These are phyloP conservation scores for Ascosphaera aggregata DNA, from an alignment of 2,329 filamentous ascomycete genomes.

Conservation along the genomic window DNA sequence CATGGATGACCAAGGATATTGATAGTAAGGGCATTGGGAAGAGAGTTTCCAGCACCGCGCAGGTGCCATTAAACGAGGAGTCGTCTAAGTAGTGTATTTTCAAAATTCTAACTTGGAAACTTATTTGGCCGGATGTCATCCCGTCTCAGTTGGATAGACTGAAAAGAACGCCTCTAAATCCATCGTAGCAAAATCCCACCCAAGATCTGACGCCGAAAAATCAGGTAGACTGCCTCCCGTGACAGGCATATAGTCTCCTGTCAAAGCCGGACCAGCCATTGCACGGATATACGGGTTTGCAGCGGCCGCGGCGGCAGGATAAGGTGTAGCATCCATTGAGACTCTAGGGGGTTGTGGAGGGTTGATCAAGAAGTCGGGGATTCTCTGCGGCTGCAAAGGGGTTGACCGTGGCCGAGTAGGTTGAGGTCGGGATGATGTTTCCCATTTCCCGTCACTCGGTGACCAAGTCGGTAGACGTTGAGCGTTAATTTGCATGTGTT, in stretches of 20 bases:
- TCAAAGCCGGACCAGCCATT: not conserved
- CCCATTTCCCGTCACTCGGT: not conserved
- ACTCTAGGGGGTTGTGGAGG: not conserved
- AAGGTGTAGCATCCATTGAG: not conserved
- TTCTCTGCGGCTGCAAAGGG: not conserved
- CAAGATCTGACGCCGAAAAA: slow-evolving; percentile 4
- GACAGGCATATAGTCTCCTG: not conserved
- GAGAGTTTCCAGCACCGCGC: no score
- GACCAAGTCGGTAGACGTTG: not conserved
- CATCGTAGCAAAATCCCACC: slow-evolving; percentile 18
- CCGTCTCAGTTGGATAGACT: slow-evolving; percentile 8
- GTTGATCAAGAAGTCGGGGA: not conserved
- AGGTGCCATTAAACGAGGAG: no score
- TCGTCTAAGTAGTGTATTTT: no score
- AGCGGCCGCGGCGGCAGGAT: slow-evolving; percentile 3
- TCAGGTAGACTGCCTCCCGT: slow-evolving; percentile 1
- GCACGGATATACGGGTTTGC: not conserved
- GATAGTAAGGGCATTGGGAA: no score
- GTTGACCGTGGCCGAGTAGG: not conserved
- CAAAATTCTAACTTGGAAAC: no score
- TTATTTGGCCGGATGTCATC: not conserved
- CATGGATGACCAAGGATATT: no score
- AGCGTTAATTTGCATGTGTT: not conserved
- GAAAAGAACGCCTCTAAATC: slow-evolving; percentile 18
- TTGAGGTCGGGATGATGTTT: slow-evolving; percentile 1